Evolutionary conservation across 352 stramenopile genomes (phyloP).

Genomic region (Phytophthora sp.): DNA sequence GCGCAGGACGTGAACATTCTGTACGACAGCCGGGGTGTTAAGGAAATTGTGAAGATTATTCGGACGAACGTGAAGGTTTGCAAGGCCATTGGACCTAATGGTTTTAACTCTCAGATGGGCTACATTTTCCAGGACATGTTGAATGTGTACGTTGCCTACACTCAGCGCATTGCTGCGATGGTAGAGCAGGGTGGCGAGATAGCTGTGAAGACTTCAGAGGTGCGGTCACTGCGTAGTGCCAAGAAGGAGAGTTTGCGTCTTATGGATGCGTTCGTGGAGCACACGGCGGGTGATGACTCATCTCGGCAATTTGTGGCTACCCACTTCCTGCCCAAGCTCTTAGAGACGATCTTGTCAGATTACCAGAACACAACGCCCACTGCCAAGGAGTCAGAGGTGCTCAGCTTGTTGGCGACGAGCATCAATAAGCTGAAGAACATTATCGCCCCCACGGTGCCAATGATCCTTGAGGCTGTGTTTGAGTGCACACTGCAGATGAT

Average conservation of each 20-base stretch:
- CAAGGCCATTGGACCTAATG: slow-evolving; percentile 92
- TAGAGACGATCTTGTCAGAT: slow-evolving; percentile 97
- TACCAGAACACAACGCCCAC: slow-evolving; percentile 89
- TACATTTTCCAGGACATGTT: slow-evolving; percentile 99
- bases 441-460: slow-evolving; percentile 87
- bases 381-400: slow-evolving; percentile 92
- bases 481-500: slow-evolving; percentile 99
- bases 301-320: slow-evolving; percentile 87
- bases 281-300: slow-evolving; percentile 68
- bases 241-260: slow-evolving; percentile 98
- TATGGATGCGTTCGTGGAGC: slow-evolving; percentile 96
- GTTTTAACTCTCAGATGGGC: slow-evolving; percentile 98
- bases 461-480: slow-evolving; percentile 98
- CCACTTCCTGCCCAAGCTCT: slow-evolving; percentile 96
- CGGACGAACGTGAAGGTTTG: slow-evolving; percentile 98
- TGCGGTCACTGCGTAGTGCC: slow-evolving; percentile 93
- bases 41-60: slow-evolving; percentile 98
- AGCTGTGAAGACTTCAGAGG: slow-evolving; percentile 94
- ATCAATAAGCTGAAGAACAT: slow-evolving; percentile 97
- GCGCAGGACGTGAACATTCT: slow-evolving; percentile 79
- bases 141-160: slow-evolving; percentile 99
- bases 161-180: slow-evolving; percentile 93
- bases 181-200: slow-evolving; percentile 93
- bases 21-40: slow-evolving; percentile 80
- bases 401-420: slow-evolving; percentile 95